Evolutionary conservation across 352 stramenopile genomes (phyloP).

Genomic region (Phytopythium montanum): DNA sequence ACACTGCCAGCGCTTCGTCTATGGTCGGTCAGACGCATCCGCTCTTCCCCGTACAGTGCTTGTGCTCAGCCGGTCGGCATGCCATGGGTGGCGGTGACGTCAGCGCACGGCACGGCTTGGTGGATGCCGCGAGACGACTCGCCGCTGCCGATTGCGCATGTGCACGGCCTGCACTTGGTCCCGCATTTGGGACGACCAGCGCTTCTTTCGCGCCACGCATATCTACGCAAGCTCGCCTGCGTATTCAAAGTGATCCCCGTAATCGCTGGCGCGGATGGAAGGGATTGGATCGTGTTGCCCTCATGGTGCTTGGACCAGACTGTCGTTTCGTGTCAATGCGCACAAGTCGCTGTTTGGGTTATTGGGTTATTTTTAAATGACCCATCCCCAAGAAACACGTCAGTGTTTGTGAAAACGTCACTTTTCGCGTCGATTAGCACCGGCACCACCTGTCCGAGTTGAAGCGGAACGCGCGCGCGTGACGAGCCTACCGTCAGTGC

Average conservation of each 20-base stretch:
- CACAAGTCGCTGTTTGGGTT: not conserved
- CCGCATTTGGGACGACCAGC: not conserved
- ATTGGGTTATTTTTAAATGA: not conserved
- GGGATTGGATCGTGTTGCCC: not conserved
- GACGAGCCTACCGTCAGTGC: constrained; percentile 5
- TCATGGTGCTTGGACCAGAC: not conserved
- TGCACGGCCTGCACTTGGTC: no score
- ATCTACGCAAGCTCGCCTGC: not conserved
- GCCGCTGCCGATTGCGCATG: no score
- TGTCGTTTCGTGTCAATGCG: not conserved
- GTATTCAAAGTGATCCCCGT: not conserved
- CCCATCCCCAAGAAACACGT: not conserved
- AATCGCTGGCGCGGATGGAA: not conserved
- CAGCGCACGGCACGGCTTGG: not conserved
- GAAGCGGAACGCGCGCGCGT: constrained; percentile 7
- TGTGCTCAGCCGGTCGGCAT: not conserved
- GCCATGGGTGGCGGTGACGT: not conserved
- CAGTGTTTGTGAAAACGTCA: constrained; percentile 4
- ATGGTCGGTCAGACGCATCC: not conserved
- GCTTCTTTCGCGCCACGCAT: constrained; percentile 1
- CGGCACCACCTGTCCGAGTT: constrained; percentile 1
- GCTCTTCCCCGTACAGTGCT: not conserved
- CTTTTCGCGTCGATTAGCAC: not conserved
- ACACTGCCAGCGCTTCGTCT: not conserved
- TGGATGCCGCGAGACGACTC: no score